Evolutionary conservation across 1,284 basidiomycete species (phyloP), one percentile per base, ranked within the genome.

Genomic region (Athelia psychrophila): DNA sequence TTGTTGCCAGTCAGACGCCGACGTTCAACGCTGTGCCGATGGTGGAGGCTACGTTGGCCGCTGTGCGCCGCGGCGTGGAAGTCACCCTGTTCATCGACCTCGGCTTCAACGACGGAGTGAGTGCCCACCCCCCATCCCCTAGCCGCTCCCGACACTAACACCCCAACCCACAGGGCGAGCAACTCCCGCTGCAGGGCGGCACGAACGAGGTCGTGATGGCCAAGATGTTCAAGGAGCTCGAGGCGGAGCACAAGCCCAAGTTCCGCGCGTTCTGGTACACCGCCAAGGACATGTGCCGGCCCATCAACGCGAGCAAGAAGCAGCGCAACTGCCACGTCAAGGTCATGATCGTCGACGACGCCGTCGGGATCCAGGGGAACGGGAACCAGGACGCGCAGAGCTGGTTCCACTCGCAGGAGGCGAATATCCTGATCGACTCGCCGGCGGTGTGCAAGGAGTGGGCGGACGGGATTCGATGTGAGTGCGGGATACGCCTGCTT

Each of bases 301-400:
- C 90, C 2, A 72, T 91, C 49, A 87, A 88, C 57, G 88, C 89
- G 2, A 81, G 80, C 27, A 74, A 78, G 61, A 89, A 88, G 72
- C 84, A 89, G 61, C 76, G 89, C 20, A 91, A 89, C 64, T 91
- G 88, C 59, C 87, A 89, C 60, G 76, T 89, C 64, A 91, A 92
- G 66, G 79, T 91, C 63, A 87, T 88, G 64, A 76, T 81, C 33
- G 78, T 89, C 56, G 89, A 92, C 61, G 83, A 83, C 56, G 73
- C 79, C 58, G 80, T 91, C 25, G 80, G 80, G 19, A 90, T 92
- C 53, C 72, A 82, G 23, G 88, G 89, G 3, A 85, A 80, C 52
- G 84, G 84, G 8, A 87, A 86, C 61, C 82, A 83, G 20, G 38
- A 84, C 58, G 81, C 80, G n/a, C 86, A 90, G 63, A 82, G 79